Percentiles rank a stretch among this genome's conserved stretches.
phyloP scores from a whole-genome alignment of 2,329 filamentous ascomycete species.

The Dactylellina haptotyla region DNA sequence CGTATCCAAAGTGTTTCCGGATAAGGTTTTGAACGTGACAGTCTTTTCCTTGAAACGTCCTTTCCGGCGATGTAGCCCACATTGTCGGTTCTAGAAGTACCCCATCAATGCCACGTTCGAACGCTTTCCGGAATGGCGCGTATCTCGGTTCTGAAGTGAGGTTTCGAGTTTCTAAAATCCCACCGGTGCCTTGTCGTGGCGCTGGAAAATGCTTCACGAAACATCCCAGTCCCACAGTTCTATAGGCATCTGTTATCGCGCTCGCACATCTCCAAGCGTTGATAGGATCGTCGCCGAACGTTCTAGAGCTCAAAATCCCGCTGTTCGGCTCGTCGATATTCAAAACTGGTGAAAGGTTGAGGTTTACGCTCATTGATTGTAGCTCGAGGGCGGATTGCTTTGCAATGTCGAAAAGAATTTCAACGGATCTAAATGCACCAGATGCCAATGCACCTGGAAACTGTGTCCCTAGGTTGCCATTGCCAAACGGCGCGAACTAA shows the following conservation, averaged over 20 bases:
- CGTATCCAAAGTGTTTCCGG: constrained; percentile 57
- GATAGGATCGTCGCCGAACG: constrained; percentile 90
- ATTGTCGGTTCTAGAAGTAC: constrained; percentile 50
- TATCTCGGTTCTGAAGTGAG: constrained; percentile 48
- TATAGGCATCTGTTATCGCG: constrained; percentile 89
- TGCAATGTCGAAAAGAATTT: constrained; percentile 87
- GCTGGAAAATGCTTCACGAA: constrained; percentile 58
- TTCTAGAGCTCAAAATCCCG: constrained; percentile 88
- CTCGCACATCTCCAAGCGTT: constrained; percentile 93
- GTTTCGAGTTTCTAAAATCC: constrained; percentile 42
- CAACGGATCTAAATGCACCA: constrained; percentile 86
- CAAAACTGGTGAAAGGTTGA: constrained; percentile 91
- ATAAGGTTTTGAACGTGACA: constrained; percentile 55
- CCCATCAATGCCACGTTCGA: constrained; percentile 44
- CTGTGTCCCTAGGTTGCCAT: constrained; percentile 65
- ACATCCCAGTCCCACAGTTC: constrained; percentile 61
- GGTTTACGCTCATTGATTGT: constrained; percentile 90
- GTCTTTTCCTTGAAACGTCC: constrained; percentile 45
- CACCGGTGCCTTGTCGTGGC: constrained; percentile 47
- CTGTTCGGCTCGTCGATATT: constrained; percentile 93
- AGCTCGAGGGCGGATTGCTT: constrained; percentile 94
- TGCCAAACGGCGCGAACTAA: constrained; percentile 58
- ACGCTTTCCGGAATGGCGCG: constrained; percentile 45
- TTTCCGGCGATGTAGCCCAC: constrained; percentile 44
- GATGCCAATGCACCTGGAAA: constrained; percentile 97